These are phyloP conservation scores for Russula vinacea DNA, from an alignment of 768 basidiomycete genomes.

Conservation along the genomic window DNA sequence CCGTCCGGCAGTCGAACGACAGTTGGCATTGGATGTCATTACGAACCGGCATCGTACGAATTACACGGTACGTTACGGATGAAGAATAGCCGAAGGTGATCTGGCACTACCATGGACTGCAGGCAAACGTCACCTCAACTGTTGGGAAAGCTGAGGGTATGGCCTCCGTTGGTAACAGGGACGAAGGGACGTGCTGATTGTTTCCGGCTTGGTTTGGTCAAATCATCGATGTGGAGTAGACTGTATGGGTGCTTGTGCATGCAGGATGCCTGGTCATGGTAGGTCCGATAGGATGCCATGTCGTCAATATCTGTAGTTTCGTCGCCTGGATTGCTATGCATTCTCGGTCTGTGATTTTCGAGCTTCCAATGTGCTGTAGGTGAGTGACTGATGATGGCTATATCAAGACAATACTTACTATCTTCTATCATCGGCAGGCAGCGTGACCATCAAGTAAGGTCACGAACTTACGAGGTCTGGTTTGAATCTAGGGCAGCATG, in stretches of 20 bases:
- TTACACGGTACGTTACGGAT: too few species aligned
- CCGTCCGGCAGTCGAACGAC: too few species aligned
- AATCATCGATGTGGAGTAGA: background rate
- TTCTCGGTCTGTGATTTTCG: background rate
- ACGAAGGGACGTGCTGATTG: background rate
- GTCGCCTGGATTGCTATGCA: background rate
- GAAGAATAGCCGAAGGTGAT: too few species aligned
- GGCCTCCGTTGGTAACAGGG: background rate
- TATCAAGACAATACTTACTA: background rate
- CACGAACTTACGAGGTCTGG: background rate
- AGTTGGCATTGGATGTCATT: too few species aligned
- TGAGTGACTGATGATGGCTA: background rate
- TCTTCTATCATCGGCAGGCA: background rate
- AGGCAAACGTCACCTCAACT: background rate
- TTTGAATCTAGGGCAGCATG: background rate
- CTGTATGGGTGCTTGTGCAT: background rate
- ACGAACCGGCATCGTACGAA: too few species aligned
- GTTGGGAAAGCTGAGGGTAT: background rate
- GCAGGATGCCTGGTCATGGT: too few species aligned
- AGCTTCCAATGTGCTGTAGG: background rate
- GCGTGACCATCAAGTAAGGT: background rate
- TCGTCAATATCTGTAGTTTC: background rate
- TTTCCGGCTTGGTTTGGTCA: too few species aligned
- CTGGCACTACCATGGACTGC: too few species aligned
- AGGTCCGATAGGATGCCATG: background rate